Evolutionary conservation across 495 filamentous ascomycete species (phyloP).

Genomic region (Jackrogersella minutella): DNA sequence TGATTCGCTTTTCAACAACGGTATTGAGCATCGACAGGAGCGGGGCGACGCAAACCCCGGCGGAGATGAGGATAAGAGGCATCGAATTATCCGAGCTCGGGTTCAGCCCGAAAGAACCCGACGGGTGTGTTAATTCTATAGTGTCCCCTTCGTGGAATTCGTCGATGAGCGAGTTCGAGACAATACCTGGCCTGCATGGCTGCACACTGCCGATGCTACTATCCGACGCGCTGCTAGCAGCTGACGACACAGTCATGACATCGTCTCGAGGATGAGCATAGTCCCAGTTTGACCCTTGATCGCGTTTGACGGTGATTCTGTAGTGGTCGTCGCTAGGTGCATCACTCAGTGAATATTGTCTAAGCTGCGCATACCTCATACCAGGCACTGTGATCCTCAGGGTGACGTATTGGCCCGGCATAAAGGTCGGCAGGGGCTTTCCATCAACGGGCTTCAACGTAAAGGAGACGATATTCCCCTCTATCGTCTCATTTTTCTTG

Average conservation of each 20-base stretch:
- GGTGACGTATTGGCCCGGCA: constrained; percentile 76
- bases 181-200: constrained; percentile 59
- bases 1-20: constrained; percentile 46
- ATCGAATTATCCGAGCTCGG: constrained; percentile 48
- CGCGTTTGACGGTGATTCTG: constrained; percentile 74
- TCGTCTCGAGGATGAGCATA: constrained; percentile 25
- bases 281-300: constrained; percentile 53
- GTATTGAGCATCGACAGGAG: constrained; percentile 72
- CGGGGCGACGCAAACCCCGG: constrained; percentile 73
- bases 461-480: constrained; percentile 65
- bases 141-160: constrained; percentile 65
- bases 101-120: constrained; percentile 72
- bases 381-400: constrained; percentile 65
- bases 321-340: constrained; percentile 65
- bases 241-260: constrained; percentile 40
- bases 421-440: constrained; percentile 64
- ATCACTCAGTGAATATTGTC: constrained; percentile 77
- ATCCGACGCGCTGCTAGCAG: constrained; percentile 44
- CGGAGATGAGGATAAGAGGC: constrained; percentile 72
- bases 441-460: constrained; percentile 70
- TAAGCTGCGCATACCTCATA: constrained; percentile 66
- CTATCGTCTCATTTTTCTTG: constrained; percentile 67
- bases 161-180: constrained; percentile 75
- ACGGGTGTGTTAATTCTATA: constrained; percentile 71
- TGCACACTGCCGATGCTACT: constrained; percentile 45